Conservation (phyloP, 305 asterid genomes). For the Fraxinus platypoda region DNA sequence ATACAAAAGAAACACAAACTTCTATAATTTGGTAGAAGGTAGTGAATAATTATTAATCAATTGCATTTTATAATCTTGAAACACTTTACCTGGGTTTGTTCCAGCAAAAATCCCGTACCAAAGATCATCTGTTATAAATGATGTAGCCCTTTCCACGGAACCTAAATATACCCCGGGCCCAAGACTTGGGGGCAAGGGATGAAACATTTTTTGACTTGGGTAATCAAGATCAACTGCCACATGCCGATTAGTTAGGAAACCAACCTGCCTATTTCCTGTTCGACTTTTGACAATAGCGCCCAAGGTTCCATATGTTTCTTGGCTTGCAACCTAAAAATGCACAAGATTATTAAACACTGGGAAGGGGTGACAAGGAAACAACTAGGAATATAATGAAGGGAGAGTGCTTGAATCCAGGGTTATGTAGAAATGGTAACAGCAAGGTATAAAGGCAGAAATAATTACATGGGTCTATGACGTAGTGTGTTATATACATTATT, state of each 20-base stretch:
- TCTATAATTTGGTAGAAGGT: background rate
- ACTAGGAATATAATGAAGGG: background rate
- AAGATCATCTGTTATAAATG: constrained; percentile 79
- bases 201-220: constrained; percentile 98
- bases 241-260: constrained; percentile 93
- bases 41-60: background rate
- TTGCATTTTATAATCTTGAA: constrained; percentile 6
- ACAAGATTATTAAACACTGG: constrained; percentile 10
- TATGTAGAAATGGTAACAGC: background rate
- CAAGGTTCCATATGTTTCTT: constrained; percentile 93
- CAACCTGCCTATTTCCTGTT: constrained; percentile 82
- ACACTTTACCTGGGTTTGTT: constrained; percentile 75
- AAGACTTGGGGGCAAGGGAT: constrained; percentile 94
- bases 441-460: background rate
- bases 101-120: constrained; percentile 98
- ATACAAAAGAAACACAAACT: background rate
- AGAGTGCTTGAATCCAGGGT: background rate
- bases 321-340: constrained; percentile 83
- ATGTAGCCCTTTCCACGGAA: constrained; percentile 97
- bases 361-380: constrained; percentile 8
- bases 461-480: background rate
- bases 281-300: constrained; percentile 94
- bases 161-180: constrained; percentile 99
- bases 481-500: background rate
- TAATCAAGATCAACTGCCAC: constrained; percentile 96